These are phyloP conservation scores for Astragalus membranaceus DNA, from an alignment of 306 rosid species.

Conservation along the genomic window DNA sequence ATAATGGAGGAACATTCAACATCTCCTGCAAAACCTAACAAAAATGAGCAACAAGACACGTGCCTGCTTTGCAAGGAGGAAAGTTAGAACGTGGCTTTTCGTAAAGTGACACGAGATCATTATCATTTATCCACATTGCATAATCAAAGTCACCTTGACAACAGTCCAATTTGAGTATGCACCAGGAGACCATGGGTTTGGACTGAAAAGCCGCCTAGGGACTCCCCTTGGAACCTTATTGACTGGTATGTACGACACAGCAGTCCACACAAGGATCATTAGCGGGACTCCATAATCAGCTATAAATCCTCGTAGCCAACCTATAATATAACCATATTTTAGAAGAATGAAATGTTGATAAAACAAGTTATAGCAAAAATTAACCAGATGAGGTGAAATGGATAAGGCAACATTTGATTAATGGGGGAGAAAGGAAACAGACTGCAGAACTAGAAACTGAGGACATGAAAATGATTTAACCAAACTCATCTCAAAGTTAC, in stretches of 20 bases:
- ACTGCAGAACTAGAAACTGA: background rate
- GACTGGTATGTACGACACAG: constrained; percentile 72
- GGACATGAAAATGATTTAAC: background rate
- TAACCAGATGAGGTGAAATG: no score
- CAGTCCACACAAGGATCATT: constrained; percentile 91
- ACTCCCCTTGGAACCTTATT: constrained; percentile 80
- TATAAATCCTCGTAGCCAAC: constrained; percentile 73
- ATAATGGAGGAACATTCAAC: constrained; percentile 74
- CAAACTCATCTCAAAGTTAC: background rate
- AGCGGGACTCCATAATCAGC: constrained; percentile 96
- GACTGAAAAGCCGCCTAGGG: constrained; percentile 93
- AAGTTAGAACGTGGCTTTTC: background rate
- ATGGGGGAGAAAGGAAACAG: no score
- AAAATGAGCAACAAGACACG: constrained; percentile 25
- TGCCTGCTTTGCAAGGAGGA: background rate
- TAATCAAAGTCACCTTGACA: constrained; percentile 52
- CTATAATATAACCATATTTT: constrained; percentile 31
- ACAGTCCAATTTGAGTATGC: constrained; percentile 97
- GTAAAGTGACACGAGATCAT: background rate
- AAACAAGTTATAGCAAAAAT: background rate
- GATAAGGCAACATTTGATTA: no score
- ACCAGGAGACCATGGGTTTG: constrained; percentile 94
- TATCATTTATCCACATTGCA: background rate
- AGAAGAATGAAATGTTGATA: constrained; percentile 14
- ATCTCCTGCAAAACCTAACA: constrained; percentile 62